Base-by-base conservation (phyloP, 139 green algal species). In the Monoraphidium neglectum region DNA sequence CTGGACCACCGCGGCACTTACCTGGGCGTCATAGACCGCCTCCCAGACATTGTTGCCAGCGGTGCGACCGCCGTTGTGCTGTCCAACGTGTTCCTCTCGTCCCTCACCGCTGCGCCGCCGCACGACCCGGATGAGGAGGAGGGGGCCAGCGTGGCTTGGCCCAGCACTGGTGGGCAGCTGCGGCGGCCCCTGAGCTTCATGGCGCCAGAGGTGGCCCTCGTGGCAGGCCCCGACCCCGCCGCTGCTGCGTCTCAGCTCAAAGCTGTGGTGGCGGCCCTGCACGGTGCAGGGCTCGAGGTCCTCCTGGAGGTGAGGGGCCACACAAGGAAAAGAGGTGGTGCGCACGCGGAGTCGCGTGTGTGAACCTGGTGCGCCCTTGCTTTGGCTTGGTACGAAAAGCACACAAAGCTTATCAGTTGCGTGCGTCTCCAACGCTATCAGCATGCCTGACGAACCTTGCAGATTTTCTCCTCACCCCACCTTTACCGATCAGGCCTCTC, bases 251-350 rank as follows among this genome's bases (percentile, higher is more conserved):
- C 49, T 21, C 90, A 96, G 81, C 75, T 96, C 33, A 86, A 88
- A 73, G 18, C 51, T n/a, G 72, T 90, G 46, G 70, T 94, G 10
- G 57, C 54, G 16, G 79, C 70, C 32, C 68, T 93, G 62, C 90
- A 95, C 47, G 65, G 43, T 0, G 78, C 79, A 21, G 91, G 91
- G 64, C 71, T 95, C 23, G 87, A 94, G 80, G 90, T 95, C 2
- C 71, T 94, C 23, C 65, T 94, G 53, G 79, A 88, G 76, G 83
- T 86, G 46, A 1, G 76, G 18, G 18, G 23, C n/a, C n/a, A n/a
- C n/a, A n/a, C n/a, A n/a, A n/a, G n/a, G n/a, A n/a, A n/a, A n/a
- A n/a, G n/a, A n/a, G n/a, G n/a, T n/a, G n/a, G n/a, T n/a, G n/a
- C n/a, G n/a, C n/a, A n/a, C n/a, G n/a, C n/a, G n/a, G n/a, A n/a